Percentiles rank a stretch among this genome's conserved stretches.
Evolutionary conservation across 1,284 basidiomycete genomes (phyloP).

Genomic region (Blastosporella zonata): DNA sequence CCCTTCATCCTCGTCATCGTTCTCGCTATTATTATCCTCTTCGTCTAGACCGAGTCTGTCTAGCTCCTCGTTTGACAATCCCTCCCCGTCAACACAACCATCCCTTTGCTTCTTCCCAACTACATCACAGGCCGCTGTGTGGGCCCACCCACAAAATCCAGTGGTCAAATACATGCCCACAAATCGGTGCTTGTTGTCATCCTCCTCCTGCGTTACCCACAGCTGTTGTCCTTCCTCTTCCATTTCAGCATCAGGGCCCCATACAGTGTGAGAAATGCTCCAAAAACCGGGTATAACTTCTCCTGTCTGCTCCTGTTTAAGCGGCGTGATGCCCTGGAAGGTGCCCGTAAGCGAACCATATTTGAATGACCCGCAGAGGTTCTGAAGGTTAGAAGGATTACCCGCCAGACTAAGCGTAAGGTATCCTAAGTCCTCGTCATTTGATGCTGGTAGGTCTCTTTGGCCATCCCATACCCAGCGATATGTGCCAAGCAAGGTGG

Average conservation of each 20-base stretch:
- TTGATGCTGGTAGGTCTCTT: too few relatives aligned
- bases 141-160: neutral
- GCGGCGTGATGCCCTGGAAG: conserved; percentile 4
- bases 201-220: conserved; percentile 3
- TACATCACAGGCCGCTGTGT: neutral
- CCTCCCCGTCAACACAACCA: conserved; percentile 2
- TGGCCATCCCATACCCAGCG: too few relatives aligned
- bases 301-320: neutral
- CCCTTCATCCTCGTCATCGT: neutral
- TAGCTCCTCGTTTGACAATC: neutral
- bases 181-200: conserved; percentile 4
- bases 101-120: conserved; percentile 8
- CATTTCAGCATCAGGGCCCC: neutral
- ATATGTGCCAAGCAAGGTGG: too few relatives aligned
- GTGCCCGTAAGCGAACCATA: neutral
- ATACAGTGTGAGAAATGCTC: neutral
- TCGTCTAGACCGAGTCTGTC: neutral
- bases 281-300: neutral
- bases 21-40: neutral
- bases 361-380: conserved; percentile 1
- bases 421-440: too few relatives aligned
- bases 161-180: conserved; percentile 2
- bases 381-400: too few relatives aligned
- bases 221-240: neutral
- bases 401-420: too few relatives aligned